Conservation (phyloP, 495 filamentous ascomycete species). For the Hypoxylon rickii region DNA sequence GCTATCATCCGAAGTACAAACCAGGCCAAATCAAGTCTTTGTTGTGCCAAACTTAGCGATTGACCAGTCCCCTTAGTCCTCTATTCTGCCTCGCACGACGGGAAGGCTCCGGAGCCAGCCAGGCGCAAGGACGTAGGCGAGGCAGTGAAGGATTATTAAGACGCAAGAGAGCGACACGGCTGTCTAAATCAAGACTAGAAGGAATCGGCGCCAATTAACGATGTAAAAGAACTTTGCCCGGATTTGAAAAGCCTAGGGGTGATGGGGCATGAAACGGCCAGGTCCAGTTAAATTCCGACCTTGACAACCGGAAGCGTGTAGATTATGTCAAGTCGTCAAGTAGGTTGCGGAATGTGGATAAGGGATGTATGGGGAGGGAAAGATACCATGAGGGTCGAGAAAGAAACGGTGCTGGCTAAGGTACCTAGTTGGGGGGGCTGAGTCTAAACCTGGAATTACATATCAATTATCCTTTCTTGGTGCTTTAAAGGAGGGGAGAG, state of each 20-base stretch:
- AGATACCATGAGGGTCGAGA: constrained; percentile 24
- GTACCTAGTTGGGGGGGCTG: constrained; percentile 32
- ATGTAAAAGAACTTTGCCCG: not conserved
- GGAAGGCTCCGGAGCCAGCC: constrained; percentile 28
- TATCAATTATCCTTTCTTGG: not conserved
- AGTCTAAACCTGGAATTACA: constrained; percentile 28
- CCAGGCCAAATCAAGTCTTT: constrained; percentile 9
- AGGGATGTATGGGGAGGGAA: constrained; percentile 2
- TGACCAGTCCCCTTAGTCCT: constrained; percentile 9
- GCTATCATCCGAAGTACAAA: constrained; percentile 17
- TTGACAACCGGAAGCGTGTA: not conserved
- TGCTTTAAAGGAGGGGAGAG: constrained; percentile 10
- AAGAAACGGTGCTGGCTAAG: constrained; percentile 18
- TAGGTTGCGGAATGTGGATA: constrained; percentile 3
- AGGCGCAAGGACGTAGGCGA: constrained; percentile 29
- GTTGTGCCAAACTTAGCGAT: constrained; percentile 1
- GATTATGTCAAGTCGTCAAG: not conserved
- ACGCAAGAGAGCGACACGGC: constrained; percentile 13
- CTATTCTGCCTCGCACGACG: constrained; percentile 31
- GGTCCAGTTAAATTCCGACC: not conserved
- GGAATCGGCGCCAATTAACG: constrained; percentile 6
- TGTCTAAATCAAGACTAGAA: constrained; percentile 3
- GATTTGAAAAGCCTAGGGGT: not conserved
- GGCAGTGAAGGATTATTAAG: constrained; percentile 21
- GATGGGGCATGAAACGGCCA: not conserved